Evolutionary conservation across 441 rosid genomes (phyloP).

Genomic region (Erysimum cheiri): DNA sequence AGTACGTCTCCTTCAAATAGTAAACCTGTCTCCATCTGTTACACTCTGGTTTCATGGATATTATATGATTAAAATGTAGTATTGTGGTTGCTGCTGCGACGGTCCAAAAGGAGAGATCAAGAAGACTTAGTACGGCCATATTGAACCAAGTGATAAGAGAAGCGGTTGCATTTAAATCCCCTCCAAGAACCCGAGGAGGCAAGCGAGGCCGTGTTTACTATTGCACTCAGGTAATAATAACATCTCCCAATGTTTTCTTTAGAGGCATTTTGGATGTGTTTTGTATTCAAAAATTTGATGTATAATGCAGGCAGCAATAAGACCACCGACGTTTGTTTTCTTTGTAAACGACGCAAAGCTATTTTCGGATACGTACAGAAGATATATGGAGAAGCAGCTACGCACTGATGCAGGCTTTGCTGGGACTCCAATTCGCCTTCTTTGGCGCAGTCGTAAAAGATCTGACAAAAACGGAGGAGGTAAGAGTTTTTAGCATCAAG

Average conservation of each 20-base stretch:
- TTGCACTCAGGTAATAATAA: slow-evolving; percentile 75
- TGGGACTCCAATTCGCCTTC: slow-evolving; percentile 93
- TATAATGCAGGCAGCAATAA: slow-evolving; percentile 82
- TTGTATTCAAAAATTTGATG: slow-evolving; percentile 5
- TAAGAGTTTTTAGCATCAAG: slow-evolving; percentile 9
- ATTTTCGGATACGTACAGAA: slow-evolving; percentile 85
- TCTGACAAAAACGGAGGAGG: slow-evolving; percentile 66
- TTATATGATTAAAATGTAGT: slow-evolving; percentile 49
- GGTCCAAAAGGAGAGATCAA: slow-evolving; percentile 91
- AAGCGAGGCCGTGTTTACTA: slow-evolving; percentile 89
- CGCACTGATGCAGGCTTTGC: slow-evolving; percentile 84
- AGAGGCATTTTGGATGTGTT: neutral
- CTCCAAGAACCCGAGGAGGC: slow-evolving; percentile 94
- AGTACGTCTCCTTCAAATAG: slow-evolving; percentile 49
- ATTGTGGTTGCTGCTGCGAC: slow-evolving; percentile 75
- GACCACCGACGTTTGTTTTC: slow-evolving; percentile 95
- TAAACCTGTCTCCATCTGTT: neutral
- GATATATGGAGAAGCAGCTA: slow-evolving; percentile 95
- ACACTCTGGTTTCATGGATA: neutral
- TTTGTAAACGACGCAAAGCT: slow-evolving; percentile 91
- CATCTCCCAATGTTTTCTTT: neutral
- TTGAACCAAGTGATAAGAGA: slow-evolving; percentile 87
- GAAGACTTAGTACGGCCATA: slow-evolving; percentile 83
- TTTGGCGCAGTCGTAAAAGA: slow-evolving; percentile 93
- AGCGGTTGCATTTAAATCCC: slow-evolving; percentile 89